Evolutionary conservation across 306 rosid genomes (phyloP).

Genomic region (Pyrus betulifolia): DNA sequence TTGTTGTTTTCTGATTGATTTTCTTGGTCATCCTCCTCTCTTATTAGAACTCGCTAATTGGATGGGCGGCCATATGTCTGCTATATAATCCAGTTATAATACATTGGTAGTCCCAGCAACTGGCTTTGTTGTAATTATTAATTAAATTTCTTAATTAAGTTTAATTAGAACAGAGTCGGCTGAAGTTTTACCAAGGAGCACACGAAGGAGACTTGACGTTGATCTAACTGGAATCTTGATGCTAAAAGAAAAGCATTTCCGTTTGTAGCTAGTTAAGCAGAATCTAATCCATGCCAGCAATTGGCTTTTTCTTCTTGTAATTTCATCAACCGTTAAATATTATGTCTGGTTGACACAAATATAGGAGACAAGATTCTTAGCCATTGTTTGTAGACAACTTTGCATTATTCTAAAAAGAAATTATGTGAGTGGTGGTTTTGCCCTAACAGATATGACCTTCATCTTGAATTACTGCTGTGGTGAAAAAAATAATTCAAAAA

Average conservation of each 20-base stretch:
- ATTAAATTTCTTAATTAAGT: neutral
- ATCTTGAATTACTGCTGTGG: too few relatives aligned
- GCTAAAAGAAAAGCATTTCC: neutral
- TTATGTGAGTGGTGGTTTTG: neutral
- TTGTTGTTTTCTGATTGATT: neutral
- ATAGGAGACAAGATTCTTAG: neutral
- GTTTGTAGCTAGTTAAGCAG: neutral
- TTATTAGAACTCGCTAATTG: neutral
- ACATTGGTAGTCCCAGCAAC: neutral
- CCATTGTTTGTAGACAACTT: neutral
- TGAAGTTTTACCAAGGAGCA: neutral
- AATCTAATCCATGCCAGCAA: neutral
- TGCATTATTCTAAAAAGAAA: neutral
- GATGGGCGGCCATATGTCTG: neutral
- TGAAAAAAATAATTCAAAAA: too few relatives aligned
- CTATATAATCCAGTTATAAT: neutral
- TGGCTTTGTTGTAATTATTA: neutral
- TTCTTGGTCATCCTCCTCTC: neutral
- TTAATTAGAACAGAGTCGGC: neutral
- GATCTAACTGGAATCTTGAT: conserved; percentile 10
- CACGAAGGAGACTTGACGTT: neutral
- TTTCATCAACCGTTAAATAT: neutral
- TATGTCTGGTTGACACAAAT: neutral
- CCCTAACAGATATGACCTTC: too few relatives aligned
- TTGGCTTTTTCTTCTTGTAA: conserved; percentile 1